Conservation (phyloP, 2,329 filamentous ascomycete genomes). For the Bretziella fagacearum region DNA sequence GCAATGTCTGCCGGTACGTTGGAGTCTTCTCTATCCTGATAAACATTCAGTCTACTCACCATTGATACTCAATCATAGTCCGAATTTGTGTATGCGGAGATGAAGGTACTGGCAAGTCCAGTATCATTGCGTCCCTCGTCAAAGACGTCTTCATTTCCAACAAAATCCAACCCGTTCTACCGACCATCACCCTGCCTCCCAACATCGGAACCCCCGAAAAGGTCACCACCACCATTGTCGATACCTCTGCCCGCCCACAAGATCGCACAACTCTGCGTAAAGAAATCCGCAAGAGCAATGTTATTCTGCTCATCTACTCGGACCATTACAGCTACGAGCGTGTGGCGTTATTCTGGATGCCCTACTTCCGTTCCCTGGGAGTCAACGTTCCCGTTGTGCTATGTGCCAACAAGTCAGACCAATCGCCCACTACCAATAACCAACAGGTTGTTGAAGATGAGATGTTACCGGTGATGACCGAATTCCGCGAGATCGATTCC, state of each 20-base stretch:
- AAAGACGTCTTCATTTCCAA: conserved; percentile 93
- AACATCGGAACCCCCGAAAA: conserved; percentile 88
- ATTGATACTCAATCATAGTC: conserved; percentile 33
- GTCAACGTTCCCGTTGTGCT: conserved; percentile 96
- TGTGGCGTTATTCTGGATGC: conserved; percentile 95
- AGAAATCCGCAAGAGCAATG: conserved; percentile 91
- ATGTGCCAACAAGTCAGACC: conserved; percentile 94
- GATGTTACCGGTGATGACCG: conserved; percentile 94
- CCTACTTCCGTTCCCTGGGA: conserved; percentile 91
- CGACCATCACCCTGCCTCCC: conserved; percentile 86
- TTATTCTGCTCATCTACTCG: conserved; percentile 90
- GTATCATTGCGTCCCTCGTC: conserved; percentile 83
- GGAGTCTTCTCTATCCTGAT: not conserved
- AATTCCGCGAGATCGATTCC: conserved; percentile 97
- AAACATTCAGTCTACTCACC: not conserved
- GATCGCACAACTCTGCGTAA: conserved; percentile 79
- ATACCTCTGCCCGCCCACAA: conserved; percentile 88
- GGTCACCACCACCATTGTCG: conserved; percentile 92
- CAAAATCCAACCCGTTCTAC: conserved; percentile 88
- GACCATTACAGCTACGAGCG: conserved; percentile 99
- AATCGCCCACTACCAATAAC: conserved; percentile 56
- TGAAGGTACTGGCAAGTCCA: conserved; percentile 87
- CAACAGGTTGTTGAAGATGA: conserved; percentile 86
- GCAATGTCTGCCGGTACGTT: conserved; percentile 2
- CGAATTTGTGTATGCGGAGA: conserved; percentile 94